Evolutionary conservation across 805 yeast genomes (phyloP).

Genomic region (Saturnispora mendoncae): DNA sequence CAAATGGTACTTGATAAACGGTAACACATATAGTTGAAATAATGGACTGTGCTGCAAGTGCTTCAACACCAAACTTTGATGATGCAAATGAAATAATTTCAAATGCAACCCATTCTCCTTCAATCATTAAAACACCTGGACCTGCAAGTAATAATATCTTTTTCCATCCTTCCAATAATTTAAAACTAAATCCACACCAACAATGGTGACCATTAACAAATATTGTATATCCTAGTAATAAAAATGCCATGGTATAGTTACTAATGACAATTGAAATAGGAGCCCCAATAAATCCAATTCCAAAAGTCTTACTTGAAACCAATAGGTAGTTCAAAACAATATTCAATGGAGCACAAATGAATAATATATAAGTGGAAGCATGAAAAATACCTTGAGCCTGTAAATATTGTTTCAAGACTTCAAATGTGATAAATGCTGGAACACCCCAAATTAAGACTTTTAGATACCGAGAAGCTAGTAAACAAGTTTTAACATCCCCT

Average conservation of each 20-base stretch:
- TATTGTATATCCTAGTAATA: slow-evolving; percentile 33
- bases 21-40: slow-evolving; percentile 38
- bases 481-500: slow-evolving; percentile 40
- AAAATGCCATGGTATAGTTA: slow-evolving; percentile 47
- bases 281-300: slow-evolving; percentile 50
- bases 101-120: slow-evolving; percentile 52
- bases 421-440: slow-evolving; percentile 49
- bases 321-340: slow-evolving; percentile 37
- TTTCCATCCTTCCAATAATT: slow-evolving; percentile 40
- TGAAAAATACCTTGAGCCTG: slow-evolving; percentile 55
- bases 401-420: slow-evolving; percentile 46
- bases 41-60: slow-evolving; percentile 45
- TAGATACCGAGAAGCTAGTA: slow-evolving; percentile 40
- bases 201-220: slow-evolving; percentile 39
- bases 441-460: slow-evolving; percentile 41
- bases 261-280: slow-evolving; percentile 52
- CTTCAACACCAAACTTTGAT: slow-evolving; percentile 43
- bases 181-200: slow-evolving; percentile 41
- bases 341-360: slow-evolving; percentile 47
- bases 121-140: slow-evolving; percentile 51
- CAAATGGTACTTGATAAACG: slow-evolving; percentile 50
- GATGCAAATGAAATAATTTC: slow-evolving; percentile 48
- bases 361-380: slow-evolving; percentile 43
- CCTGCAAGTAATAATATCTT: slow-evolving; percentile 37
- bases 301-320: slow-evolving; percentile 37